Conservation (phyloP, 2,329 filamentous ascomycete genomes). For the Neopestalotiopsis sp. region DNA sequence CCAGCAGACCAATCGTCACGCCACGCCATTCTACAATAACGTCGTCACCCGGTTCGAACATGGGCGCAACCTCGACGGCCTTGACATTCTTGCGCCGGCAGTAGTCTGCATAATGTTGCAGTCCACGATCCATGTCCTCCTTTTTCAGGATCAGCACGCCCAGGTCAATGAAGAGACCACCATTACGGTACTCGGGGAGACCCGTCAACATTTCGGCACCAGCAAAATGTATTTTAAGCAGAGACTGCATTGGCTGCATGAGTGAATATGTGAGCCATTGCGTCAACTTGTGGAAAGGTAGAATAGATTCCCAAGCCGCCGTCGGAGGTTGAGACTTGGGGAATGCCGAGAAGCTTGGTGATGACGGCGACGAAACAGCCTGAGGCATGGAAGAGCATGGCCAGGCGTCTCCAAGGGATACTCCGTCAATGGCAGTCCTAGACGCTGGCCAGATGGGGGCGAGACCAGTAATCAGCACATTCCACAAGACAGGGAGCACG, state of each 20-base stretch:
- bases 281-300: constrained; percentile 67
- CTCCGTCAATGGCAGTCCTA: constrained; percentile 84
- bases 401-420: constrained; percentile 93
- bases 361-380: constrained; percentile 15
- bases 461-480: constrained; percentile 85
- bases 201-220: constrained; percentile 66
- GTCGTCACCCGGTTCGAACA: constrained; percentile 65
- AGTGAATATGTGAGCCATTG: constrained; percentile 78
- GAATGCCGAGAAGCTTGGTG: constrained; percentile 25
- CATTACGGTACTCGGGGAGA: constrained; percentile 75
- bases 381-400: constrained; percentile 65
- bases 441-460: constrained; percentile 87
- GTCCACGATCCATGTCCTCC: constrained; percentile 47
- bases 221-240: constrained; percentile 57
- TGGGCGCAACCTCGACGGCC: constrained; percentile 58
- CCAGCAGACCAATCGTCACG: constrained; percentile 65
- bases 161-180: constrained; percentile 70
- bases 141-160: constrained; percentile 58
- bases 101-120: constrained; percentile 45
- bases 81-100: constrained; percentile 31
- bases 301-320: constrained; percentile 42
- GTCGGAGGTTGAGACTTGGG: constrained; percentile 17
- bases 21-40: constrained; percentile 72
- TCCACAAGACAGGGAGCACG: constrained; percentile 72
- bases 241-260: constrained; percentile 66